Evolutionary conservation across 441 rosid species (phyloP), one percentile per base, ranked within the genome.

Genomic region (Manihot esculenta): DNA sequence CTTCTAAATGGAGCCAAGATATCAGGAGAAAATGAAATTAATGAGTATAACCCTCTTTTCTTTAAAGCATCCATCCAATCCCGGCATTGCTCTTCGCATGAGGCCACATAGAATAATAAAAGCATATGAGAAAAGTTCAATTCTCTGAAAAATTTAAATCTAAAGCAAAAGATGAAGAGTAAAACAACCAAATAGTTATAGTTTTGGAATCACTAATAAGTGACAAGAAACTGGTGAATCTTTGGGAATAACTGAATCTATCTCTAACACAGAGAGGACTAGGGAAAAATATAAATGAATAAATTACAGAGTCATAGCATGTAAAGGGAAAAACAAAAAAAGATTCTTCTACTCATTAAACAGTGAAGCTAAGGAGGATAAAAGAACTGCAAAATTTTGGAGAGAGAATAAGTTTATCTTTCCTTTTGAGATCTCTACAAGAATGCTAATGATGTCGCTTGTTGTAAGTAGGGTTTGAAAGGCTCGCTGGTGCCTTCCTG

Each of bases 401-500:
- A 78, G 78, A 82, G 81, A 68, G 80, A 76, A 70, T 45, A 61
- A 62, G 10, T 27, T 72, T 71, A 76, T 82, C 81, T 66, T 73
- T 79, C 82, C 54, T 64, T 62, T 49, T 64, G 70, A 75, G 72
- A 78, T 84, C 80, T 77, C 72, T 72, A 76, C 51, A 70, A 27
- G 60, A 68, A 55, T 35, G 30, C 44, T 53, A 48, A 41, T 68
- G 55, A 59, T 65, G 64, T 74, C 69, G 72, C 79, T 83, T 79
- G 84, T 86, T 88, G 66, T 84, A 88, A 48, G 75, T 78, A 56
- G 91, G 91, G 75, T 86, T 88, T 44, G 90, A 80, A 73, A 24
- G 72, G 64, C 86, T 89, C 8, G 81, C 74, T 3, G 89, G 89
- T 13, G 83, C 85, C 69, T 60, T 83, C 77, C 74, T 79, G 18